Percentiles rank a stretch among this genome's conserved stretches.
Conservation (phyloP, 441 rosid genomes). For the Capsella rubella region DNA sequence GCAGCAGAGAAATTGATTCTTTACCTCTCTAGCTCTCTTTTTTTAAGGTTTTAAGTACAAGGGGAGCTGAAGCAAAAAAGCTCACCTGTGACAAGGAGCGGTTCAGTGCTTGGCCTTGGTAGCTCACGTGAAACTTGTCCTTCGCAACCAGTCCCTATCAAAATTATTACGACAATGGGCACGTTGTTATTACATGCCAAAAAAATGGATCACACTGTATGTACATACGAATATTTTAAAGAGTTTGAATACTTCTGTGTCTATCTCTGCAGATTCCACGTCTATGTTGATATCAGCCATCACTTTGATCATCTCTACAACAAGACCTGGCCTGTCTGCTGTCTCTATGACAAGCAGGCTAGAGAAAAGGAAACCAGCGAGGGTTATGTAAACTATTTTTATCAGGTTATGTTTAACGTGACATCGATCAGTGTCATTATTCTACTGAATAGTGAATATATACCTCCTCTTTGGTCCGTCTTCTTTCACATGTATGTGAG, state of each 20-base stretch:
- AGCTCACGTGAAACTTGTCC: conserved; percentile 81
- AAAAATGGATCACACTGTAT: conserved; percentile 4
- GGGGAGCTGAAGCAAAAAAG: not conserved
- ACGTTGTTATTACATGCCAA: not conserved
- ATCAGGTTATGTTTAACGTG: not conserved
- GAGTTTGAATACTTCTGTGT: conserved; percentile 60
- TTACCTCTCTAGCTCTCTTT: not conserved
- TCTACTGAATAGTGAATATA: conserved; percentile 22
- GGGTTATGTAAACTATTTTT: not conserved
- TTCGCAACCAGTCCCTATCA: conserved; percentile 73
- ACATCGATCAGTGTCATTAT: conserved; percentile 24
- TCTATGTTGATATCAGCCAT: conserved; percentile 69
- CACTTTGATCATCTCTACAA: conserved; percentile 67
- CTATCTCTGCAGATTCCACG: conserved; percentile 79
- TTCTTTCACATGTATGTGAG: conserved; percentile 71
- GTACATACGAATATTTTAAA: conserved; percentile 1
- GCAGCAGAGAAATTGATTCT: conserved; percentile 35
- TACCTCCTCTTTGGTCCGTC: conserved; percentile 94
- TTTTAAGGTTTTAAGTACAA: not conserved
- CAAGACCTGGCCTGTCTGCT: conserved; percentile 79
- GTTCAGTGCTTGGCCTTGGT: conserved; percentile 75
- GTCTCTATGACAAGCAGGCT: conserved; percentile 74
- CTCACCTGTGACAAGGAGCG: conserved; percentile 81
- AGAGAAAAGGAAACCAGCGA: conserved; percentile 21
- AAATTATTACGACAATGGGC: not conserved